Evolutionary conservation across 1,284 basidiomycete genomes (phyloP).

Genomic region (Schizopora paradoxa): DNA sequence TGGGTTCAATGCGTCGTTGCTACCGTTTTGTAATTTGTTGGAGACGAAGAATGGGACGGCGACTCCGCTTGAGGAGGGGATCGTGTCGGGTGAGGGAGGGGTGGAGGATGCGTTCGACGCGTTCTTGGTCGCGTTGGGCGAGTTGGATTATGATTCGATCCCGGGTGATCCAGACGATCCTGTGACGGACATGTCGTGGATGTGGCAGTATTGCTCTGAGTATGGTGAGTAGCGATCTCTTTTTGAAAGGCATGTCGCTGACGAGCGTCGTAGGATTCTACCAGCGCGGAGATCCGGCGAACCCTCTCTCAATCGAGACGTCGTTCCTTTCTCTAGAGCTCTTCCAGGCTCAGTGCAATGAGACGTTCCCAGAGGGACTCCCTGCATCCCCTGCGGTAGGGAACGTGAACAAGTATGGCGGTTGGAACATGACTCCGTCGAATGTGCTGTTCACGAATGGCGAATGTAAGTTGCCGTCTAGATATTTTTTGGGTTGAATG

Average conservation of each 20-base stretch:
- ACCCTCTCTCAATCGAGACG: constrained; percentile 43
- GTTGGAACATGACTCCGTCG: constrained; percentile 45
- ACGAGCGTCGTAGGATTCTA: constrained; percentile 35
- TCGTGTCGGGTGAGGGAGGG: constrained; percentile 31
- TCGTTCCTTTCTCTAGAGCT: constrained; percentile 39
- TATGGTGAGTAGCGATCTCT: constrained; percentile 32
- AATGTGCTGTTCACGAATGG: constrained; percentile 46
- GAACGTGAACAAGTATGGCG: constrained; percentile 44
- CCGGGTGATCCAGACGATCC: constrained; percentile 37
- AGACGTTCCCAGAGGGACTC: constrained; percentile 33
- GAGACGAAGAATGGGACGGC: constrained; percentile 41
- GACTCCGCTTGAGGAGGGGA: constrained; percentile 33
- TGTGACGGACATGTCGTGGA: constrained; percentile 40
- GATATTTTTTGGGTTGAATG: neutral
- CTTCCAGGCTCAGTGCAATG: constrained; percentile 41
- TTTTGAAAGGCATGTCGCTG: neutral
- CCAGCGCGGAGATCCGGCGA: constrained; percentile 41
- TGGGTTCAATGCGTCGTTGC: constrained; percentile 38
- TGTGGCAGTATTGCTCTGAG: constrained; percentile 50
- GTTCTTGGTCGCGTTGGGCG: constrained; percentile 37
- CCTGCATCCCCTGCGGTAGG: constrained; percentile 37
- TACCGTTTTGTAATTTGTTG: constrained; percentile 44
- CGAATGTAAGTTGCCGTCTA: constrained; percentile 38
- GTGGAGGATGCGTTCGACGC: constrained; percentile 34
- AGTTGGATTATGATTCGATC: constrained; percentile 43